These are phyloP conservation scores for Aspergillus conjunctus DNA, from an alignment of 495 filamentous ascomycete genomes.

Conservation along the genomic window DNA sequence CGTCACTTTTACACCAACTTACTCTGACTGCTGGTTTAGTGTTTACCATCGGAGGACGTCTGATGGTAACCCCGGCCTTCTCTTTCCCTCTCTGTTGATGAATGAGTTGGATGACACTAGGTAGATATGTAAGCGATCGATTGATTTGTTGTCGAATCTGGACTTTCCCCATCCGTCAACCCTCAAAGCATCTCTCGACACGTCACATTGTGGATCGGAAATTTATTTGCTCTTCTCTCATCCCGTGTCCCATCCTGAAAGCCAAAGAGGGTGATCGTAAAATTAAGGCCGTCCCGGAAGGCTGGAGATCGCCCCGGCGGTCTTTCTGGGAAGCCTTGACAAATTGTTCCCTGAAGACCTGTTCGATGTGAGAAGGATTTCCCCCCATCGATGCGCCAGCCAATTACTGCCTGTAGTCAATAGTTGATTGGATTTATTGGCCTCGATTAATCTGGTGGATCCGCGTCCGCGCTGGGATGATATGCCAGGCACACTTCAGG, in stretches of 20 bases:
- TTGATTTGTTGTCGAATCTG: background rate
- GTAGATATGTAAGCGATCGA: background rate
- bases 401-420: background rate
- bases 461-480: slow-evolving; percentile 5
- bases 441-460: slow-evolving; percentile 3
- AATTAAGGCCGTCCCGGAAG: slow-evolving; percentile 21
- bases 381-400: slow-evolving; percentile 1
- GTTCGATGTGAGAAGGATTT: slow-evolving; percentile 20
- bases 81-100: background rate
- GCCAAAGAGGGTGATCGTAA: slow-evolving; percentile 13
- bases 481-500: slow-evolving; percentile 16
- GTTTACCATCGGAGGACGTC: too few relatives aligned
- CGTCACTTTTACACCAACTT: too few relatives aligned
- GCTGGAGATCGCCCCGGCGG: slow-evolving; percentile 25
- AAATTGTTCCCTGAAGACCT: slow-evolving; percentile 27
- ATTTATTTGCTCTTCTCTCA: slow-evolving; percentile 18
- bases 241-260: slow-evolving; percentile 20
- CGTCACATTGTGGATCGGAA: slow-evolving; percentile 26
- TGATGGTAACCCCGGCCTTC: background rate
- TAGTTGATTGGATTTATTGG: background rate
- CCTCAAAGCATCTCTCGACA: slow-evolving; percentile 19
- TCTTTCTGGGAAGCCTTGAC: slow-evolving; percentile 22
- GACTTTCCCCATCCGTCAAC: slow-evolving; percentile 5
- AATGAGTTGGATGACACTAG: background rate
- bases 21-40: too few relatives aligned